Conservation (phyloP, 2,329 filamentous ascomycete genomes). For the Teratosphaeria gauchensis region DNA sequence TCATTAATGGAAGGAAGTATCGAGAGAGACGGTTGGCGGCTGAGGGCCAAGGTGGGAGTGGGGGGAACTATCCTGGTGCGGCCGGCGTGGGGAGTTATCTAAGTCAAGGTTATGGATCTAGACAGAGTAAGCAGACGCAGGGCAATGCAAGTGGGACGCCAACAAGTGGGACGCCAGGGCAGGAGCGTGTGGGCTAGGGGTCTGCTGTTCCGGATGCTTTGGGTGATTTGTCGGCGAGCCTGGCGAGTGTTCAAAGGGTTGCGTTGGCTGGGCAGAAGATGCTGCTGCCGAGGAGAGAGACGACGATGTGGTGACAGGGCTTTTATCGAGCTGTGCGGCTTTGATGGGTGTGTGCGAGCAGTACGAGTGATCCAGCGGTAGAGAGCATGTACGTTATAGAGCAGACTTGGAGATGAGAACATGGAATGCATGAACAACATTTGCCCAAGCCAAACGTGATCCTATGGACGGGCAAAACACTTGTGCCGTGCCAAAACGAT, state of each 20-base stretch:
- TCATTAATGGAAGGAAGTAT: constrained; percentile 32
- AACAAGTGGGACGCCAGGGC: not conserved
- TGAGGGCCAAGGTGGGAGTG: constrained; percentile 25
- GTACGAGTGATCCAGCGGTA: not conserved
- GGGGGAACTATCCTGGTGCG: constrained; percentile 27
- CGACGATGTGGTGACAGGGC: not conserved
- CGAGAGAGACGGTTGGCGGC: constrained; percentile 27
- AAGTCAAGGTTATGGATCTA: constrained; percentile 15
- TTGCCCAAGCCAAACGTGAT: not conserved
- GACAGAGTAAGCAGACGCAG: constrained; percentile 1
- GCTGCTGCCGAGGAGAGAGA: not conserved
- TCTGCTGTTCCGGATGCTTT: not conserved
- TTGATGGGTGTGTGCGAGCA: not conserved
- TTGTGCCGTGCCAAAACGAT: too few relatives aligned
- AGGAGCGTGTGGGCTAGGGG: not conserved
- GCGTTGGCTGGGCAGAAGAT: not conserved
- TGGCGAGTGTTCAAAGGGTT: not conserved
- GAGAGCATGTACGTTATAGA: not conserved
- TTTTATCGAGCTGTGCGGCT: not conserved
- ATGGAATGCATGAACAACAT: not conserved
- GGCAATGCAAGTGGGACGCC: not conserved
- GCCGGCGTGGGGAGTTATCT: constrained; percentile 21
- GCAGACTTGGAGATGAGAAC: not conserved
- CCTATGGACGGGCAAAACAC: too few relatives aligned
- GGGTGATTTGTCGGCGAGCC: not conserved